A percentile compares a stretch with the other conserved stretches of the same genome.
Conservation (phyloP, 2,329 filamentous ascomycete genomes). For the Stemphylium vesicarium region DNA sequence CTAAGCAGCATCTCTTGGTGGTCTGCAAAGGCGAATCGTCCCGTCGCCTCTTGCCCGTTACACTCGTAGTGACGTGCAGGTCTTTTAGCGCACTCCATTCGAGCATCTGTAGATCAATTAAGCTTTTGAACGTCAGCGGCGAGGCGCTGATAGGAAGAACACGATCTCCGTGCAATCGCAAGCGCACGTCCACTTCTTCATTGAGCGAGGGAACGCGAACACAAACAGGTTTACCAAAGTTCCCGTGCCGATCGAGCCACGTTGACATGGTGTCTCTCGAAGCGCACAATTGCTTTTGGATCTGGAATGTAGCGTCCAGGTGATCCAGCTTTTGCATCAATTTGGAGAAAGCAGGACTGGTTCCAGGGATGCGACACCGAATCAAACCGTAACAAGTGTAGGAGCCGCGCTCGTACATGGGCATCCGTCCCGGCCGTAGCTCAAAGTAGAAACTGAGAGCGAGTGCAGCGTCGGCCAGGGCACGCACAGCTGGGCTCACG, state of each 20-base stretch:
- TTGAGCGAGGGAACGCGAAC: background rate
- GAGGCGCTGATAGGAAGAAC: conserved; percentile 1
- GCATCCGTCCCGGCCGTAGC: background rate
- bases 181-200: background rate
- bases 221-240: background rate
- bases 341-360: background rate
- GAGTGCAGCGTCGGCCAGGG: background rate
- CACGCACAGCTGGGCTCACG: background rate
- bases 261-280: background rate
- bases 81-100: conserved; percentile 2
- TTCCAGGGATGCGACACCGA: background rate
- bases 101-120: conserved; percentile 1
- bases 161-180: background rate
- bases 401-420: background rate
- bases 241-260: background rate
- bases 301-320: background rate
- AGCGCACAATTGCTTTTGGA: background rate
- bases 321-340: background rate
- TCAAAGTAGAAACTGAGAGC: conserved; percentile 2
- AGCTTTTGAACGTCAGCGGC: background rate
- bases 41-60: background rate
- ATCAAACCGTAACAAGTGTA: conserved; percentile 1
- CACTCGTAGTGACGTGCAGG: background rate
- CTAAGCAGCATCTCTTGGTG: background rate
- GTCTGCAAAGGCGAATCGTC: background rate